A percentile compares a stretch with the other conserved stretches of the same genome.
These are phyloP conservation scores for Elsinoe necatrix DNA, from an alignment of 2,329 filamentous ascomycete species.

Conservation along the genomic window DNA sequence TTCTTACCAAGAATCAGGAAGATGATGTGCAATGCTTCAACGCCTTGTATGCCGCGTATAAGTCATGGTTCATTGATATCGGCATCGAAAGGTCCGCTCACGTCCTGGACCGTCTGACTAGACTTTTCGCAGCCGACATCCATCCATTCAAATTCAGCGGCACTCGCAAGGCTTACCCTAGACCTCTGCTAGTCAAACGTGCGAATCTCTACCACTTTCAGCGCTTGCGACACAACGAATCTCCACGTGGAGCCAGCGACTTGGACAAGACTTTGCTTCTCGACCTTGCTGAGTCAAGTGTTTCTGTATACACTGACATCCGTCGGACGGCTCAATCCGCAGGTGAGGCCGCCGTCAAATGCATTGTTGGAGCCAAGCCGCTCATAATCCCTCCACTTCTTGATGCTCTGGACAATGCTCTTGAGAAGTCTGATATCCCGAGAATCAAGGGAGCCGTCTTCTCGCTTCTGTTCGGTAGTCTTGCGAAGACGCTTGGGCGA, in stretches of 20 bases:
- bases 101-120: constrained; percentile 75
- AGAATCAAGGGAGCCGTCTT: constrained; percentile 93
- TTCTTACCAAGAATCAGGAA: constrained; percentile 75
- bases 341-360: constrained; percentile 86
- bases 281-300: constrained; percentile 80
- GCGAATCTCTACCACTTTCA: constrained; percentile 93
- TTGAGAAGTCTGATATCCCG: constrained; percentile 74
- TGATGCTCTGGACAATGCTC: constrained; percentile 64
- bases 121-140: constrained; percentile 78
- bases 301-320: constrained; percentile 90
- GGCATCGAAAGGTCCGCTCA: constrained; percentile 94
- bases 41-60: constrained; percentile 80
- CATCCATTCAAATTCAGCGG: constrained; percentile 92
- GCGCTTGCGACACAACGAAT: constrained; percentile 86
- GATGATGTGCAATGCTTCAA: constrained; percentile 96
- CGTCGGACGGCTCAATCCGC: constrained; percentile 88
- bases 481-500: constrained; percentile 76
- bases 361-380: constrained; percentile 76
- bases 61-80: constrained; percentile 95
- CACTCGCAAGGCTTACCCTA: constrained; percentile 81
- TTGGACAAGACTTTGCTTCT: constrained; percentile 77
- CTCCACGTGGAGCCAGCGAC: constrained; percentile 78
- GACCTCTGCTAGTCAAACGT: constrained; percentile 82
- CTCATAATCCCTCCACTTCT: constrained; percentile 86
- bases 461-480: constrained; percentile 76